Base-by-base conservation (phyloP, 2,329 filamentous ascomycete genomes). In the Trichoderma lentiforme region DNA sequence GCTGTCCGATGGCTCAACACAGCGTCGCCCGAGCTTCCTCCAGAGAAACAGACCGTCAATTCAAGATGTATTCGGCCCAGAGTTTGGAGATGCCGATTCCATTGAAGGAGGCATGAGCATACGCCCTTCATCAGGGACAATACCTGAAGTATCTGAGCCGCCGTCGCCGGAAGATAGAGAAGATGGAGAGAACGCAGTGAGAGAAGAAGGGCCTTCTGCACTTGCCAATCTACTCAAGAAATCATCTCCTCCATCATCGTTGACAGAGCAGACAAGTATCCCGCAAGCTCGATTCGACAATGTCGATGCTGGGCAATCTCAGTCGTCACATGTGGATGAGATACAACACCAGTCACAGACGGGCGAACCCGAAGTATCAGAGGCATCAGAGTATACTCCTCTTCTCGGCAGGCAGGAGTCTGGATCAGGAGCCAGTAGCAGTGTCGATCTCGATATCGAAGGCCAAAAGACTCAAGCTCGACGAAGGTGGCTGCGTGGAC, bases 1-100 rank as follows among this genome's bases (percentile, higher is more conserved):
- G 64, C 87, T 97, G 32, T 91, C 91, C 51, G 89, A 92, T 76
- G 86, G 87, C 76, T 82, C 85, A 71, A 80, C 82, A 72, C 76
- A 79, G 57, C 82, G 81, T 57, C 83, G 80, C 73, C 81, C 84
- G 5, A 82, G 84, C 11, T 86, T 89, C 72, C 81, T 89, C n/a
- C 79, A 80, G 28, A 79, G 80, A 51, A 74, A 76, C 8, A 77
- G 80, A 72, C 70, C 76, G 15, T 80, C 79, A 1, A 63, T 77
- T 21, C 78, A 79, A 15, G 80, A 81, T 36, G 71, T 76, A 14
- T 76, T 77, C 24, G 70, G 53, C 9, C 71, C 76, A 3, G 77
- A 80, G 5, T 71, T 71, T 24, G 73, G 74, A 36, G 77, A 77
- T 39, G 70, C 73, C 32, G 72, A 75, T 7, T 73, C 73, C 15